A percentile compares a stretch with the other conserved stretches of the same genome.
phyloP scores from a whole-genome alignment of 345 rosid species.

The Luvunga scandens region DNA sequence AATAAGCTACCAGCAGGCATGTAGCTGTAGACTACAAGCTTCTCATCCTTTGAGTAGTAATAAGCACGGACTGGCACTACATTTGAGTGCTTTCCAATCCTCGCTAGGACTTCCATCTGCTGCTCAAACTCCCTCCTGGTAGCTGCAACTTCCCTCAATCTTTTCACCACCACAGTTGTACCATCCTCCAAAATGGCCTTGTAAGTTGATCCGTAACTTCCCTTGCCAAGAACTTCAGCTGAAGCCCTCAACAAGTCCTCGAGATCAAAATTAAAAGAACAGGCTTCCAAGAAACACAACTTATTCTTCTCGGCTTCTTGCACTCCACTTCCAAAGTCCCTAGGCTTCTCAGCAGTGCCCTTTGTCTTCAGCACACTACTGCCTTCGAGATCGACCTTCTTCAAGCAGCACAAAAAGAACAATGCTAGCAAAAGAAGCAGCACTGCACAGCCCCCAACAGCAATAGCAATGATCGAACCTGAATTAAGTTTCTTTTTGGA shows the following conservation, averaged over 20 bases:
- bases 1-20: slow-evolving; percentile 67
- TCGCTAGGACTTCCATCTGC: slow-evolving; percentile 70
- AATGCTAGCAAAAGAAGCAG: slow-evolving; percentile 35
- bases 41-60: slow-evolving; percentile 61
- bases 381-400: slow-evolving; percentile 31
- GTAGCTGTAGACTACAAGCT: slow-evolving; percentile 61
- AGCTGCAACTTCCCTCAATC: slow-evolving; percentile 70
- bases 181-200: slow-evolving; percentile 78
- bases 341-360: slow-evolving; percentile 40
- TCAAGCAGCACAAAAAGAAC: slow-evolving; percentile 38
- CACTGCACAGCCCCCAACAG: slow-evolving; percentile 40
- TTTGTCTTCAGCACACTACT: slow-evolving; percentile 31
- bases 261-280: slow-evolving; percentile 58
- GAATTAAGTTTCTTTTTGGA: slow-evolving; percentile 34
- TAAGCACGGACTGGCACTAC: slow-evolving; percentile 53
- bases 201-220: slow-evolving; percentile 76
- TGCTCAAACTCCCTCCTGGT: slow-evolving; percentile 81
- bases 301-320: slow-evolving; percentile 90
- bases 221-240: slow-evolving; percentile 90
- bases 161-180: slow-evolving; percentile 73
- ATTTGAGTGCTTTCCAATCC: slow-evolving; percentile 52
- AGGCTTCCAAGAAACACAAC: slow-evolving; percentile 69
- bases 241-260: slow-evolving; percentile 89
- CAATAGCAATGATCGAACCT: slow-evolving; percentile 46
- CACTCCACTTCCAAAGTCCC: slow-evolving; percentile 80